Base-by-base conservation (phyloP, 495 filamentous ascomycete species). In the Friedmanniomyces simplex region DNA sequence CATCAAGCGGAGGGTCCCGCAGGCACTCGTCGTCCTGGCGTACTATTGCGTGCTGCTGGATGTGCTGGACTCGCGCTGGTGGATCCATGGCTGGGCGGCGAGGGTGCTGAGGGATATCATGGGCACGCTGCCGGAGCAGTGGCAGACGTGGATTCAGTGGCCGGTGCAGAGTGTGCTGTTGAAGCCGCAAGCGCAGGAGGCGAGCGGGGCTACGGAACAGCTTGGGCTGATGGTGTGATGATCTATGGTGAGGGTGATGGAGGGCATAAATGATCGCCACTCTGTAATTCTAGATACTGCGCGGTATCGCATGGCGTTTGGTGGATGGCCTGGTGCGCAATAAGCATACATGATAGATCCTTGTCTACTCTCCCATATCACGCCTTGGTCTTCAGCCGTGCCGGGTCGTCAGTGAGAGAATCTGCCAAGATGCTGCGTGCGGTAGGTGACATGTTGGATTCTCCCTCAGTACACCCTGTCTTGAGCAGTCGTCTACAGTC, bases 81-180 rank as follows among this genome's bases (percentile, higher is more conserved):
- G 57, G 57, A 57, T 61, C 12, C 39, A 50, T 13, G 58, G 60
- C 1, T 63, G 60, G 60, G 34, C 60, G 21, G 26, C 22, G 18
- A 28, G 60, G 28, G 55, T 63, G 20, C 28, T 63, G 48, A 39
- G 42, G 51, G 60, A 63, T 52, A 52, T 63, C 21, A 36, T 59
- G 28, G 37, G 41, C 41, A n/a, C 55, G 20, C 25, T 63, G 50
- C 39, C 43, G 10, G 55, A 54, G 34, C 50, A 55, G 24, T 63
- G 60, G 60, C 56, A 48, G 50, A 45, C 24, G 12, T 63, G 60
- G 60, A 63, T 63, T 14, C 34, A 59, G 51, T 63, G 60, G 60
- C 60, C 60, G 42, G 32, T 56, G 20, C 55, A 57, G 28, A 22
- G 13, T 13, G 34, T 62, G 1, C 26, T 62, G 30, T 22, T 53